These are phyloP conservation scores for Drechslerella dactyloides DNA, from an alignment of 2,329 filamentous ascomycete genomes.

Conservation along the genomic window DNA sequence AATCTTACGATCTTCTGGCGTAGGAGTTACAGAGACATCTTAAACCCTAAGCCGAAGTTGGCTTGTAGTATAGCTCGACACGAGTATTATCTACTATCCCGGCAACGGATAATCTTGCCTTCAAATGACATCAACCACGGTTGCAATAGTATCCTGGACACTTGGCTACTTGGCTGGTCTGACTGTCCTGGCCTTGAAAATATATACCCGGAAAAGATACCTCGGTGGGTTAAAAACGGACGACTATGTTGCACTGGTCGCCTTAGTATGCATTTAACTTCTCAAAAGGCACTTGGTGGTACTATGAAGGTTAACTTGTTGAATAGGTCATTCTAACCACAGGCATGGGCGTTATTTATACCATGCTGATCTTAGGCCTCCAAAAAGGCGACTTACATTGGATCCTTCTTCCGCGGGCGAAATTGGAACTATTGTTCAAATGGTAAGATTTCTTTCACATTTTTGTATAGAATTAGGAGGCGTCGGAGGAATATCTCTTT, in stretches of 20 bases:
- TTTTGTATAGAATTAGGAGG: no score
- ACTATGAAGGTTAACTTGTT: background rate
- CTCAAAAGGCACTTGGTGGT: no score
- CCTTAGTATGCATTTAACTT: slow-evolving; percentile 15
- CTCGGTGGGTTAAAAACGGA: slow-evolving; percentile 35
- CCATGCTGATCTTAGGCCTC: slow-evolving; percentile 35
- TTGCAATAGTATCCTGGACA: slow-evolving; percentile 35
- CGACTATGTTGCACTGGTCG: slow-evolving; percentile 31
- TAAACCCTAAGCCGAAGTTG: no score
- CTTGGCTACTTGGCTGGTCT: slow-evolving; percentile 16
- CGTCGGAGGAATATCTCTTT: no score
- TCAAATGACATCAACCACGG: slow-evolving; percentile 28
- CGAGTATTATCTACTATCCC: no score
- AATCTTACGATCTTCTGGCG: no score
- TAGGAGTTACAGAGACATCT: no score
- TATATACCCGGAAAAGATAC: slow-evolving; percentile 41
- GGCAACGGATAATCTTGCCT: no score
- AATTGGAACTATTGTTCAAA: slow-evolving; percentile 32
- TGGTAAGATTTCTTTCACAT: slow-evolving; percentile 13
- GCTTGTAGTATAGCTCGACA: no score
- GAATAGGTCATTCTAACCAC: slow-evolving; percentile 21
- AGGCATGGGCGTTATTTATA: slow-evolving; percentile 42
- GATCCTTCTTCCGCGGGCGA: slow-evolving; percentile 12
- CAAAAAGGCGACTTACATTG: slow-evolving; percentile 28
- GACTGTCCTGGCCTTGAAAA: slow-evolving; percentile 18